Conservation (phyloP, 306 rosid species). For the Echinosophora koreensis region DNA sequence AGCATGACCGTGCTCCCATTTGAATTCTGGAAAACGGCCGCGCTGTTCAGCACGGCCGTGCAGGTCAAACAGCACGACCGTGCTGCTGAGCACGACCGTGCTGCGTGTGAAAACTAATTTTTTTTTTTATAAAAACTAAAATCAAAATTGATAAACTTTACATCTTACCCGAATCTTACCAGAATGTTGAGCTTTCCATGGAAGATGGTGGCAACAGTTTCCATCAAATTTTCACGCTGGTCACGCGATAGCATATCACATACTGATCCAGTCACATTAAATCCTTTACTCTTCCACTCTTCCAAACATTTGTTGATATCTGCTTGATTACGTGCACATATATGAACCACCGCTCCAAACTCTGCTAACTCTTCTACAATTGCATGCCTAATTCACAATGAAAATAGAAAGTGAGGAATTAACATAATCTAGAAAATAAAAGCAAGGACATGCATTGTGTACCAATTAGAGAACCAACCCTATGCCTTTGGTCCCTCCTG, state of each 20-base stretch:
- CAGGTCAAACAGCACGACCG: no score
- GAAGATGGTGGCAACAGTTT: conserved; percentile 3
- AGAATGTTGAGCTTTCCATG: conserved; percentile 49
- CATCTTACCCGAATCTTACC: background rate
- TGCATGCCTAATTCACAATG: conserved; percentile 32
- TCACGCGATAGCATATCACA: conserved; percentile 6
- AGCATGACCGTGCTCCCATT: no score
- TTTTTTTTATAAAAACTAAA: no score
- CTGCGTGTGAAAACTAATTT: no score
- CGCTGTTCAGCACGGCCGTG: no score
- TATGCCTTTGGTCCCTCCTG: conserved; percentile 52
- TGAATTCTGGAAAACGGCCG: no score
- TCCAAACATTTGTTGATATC: conserved; percentile 38
- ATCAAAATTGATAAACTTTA: no score
- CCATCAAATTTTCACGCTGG: conserved; percentile 36
- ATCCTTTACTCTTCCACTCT: conserved; percentile 46
- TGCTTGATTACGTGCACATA: conserved; percentile 39
- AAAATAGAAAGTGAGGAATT: background rate
- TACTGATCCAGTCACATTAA: conserved; percentile 36
- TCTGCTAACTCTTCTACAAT: conserved; percentile 51
- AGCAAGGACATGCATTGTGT: no score
- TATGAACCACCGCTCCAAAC: conserved; percentile 49
- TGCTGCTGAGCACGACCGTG: no score
- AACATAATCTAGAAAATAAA: no score
- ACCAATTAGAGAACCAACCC: conserved; percentile 33